Evolutionary conservation across 2,329 filamentous ascomycete genomes (phyloP), one percentile per base, ranked within the genome.

Genomic region (Trichoderma lentiforme): DNA sequence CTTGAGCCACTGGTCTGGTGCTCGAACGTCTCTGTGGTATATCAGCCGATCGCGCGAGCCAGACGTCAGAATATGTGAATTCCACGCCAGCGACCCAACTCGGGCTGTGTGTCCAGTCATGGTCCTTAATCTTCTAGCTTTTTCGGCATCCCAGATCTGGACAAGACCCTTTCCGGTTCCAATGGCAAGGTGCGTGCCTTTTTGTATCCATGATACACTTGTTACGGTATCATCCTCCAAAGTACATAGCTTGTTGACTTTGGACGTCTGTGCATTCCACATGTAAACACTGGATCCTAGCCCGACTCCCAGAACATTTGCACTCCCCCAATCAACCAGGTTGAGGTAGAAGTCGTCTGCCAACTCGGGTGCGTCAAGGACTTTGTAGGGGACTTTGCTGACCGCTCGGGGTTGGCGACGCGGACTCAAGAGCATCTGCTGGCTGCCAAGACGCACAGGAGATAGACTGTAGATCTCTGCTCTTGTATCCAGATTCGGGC

Each of bases 311-410:
- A 99, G 86, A 9, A 97, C 92, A 80, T 98, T 97, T 76, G 93
- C 94, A 77, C 93, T 97, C 57, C 96, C 96, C 96, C 96, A 99
- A 79, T 99, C 96, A 3, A 99, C 95, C 30, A 99, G 85, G 78
- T 99, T 99, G 43, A 99, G 86, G 78, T 99, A 99, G 81, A 98
- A 99, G 79, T 99, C 96, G 78, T 99, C 96, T 32, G 95, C 95
- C 60, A 99, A 84, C 79, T 98, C 96, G 2, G 96, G 96, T 0
- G 96, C 96, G 84, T 99, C 96, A 11, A 99, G 86, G 2, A 99
- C 96, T 82, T 99, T 99, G 83, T 97, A 99, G 0, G 96, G 96
- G 0, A 98, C 95, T 81, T 98, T 98, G 81, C 93, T 95, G 24
- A 99, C 94, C 34, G 93, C 92, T 75, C 96, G 88, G 2, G 95